Evolutionary conservation across 495 filamentous ascomycete genomes (phyloP).

Genomic region (Penicillium chermesinum): DNA sequence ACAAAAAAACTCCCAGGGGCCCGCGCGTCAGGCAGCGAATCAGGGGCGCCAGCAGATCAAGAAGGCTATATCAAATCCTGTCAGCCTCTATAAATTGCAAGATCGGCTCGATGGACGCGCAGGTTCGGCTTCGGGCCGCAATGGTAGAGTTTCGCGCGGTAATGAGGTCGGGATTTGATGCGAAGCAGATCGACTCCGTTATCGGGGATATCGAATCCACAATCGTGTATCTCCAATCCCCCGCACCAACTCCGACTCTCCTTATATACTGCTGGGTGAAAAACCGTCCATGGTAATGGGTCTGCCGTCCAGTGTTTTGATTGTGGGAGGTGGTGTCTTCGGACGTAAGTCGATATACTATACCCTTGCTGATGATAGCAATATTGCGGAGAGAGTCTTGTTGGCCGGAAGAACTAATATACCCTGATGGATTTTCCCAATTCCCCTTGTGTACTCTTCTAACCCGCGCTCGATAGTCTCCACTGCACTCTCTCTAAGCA

Average conservation of each 20-base stretch:
- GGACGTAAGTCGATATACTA: slow-evolving; percentile 46
- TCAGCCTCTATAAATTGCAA: no score
- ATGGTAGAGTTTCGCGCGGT: not conserved
- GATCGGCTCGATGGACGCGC: no score
- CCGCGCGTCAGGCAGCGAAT: no score
- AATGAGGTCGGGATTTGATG: slow-evolving; percentile 5
- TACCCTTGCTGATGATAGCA: no score
- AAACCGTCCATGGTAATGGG: slow-evolving; percentile 24
- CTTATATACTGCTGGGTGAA: not conserved
- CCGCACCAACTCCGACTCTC: not conserved
- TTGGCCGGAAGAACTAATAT: no score
- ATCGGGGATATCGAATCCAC: slow-evolving; percentile 11
- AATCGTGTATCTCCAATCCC: slow-evolving; percentile 13
- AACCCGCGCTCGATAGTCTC: slow-evolving; percentile 37
- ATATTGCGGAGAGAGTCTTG: no score
- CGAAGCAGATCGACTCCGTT: slow-evolving; percentile 1
- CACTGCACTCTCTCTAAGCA: slow-evolving; percentile 61
- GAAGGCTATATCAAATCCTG: no score
- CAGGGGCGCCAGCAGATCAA: no score
- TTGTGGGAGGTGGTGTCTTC: slow-evolving; percentile 74
- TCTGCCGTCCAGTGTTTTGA: slow-evolving; percentile 55
- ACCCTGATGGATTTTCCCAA: not conserved
- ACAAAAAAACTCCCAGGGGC: no score
- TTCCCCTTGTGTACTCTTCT: not conserved
- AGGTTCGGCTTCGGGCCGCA: no score